Evolutionary conservation across 164 flowering plant species (phyloP).

Genomic region (Aristolochia californica): DNA sequence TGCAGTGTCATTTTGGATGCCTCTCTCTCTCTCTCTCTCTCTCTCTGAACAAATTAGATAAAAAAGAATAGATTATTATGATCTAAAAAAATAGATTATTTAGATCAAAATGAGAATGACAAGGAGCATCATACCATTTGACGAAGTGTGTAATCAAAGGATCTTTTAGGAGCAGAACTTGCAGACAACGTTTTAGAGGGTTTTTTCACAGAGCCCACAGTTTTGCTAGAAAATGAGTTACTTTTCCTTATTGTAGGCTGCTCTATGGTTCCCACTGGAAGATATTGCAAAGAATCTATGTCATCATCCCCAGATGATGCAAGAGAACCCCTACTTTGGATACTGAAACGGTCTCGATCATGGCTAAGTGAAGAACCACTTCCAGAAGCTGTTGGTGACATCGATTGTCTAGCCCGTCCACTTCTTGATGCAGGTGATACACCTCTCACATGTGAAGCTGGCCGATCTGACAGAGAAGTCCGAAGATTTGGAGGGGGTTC

Average conservation of each 20-base stretch:
- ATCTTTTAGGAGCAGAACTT: slow-evolving; percentile 83
- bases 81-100: too few species aligned
- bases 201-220: slow-evolving; percentile 47
- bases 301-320: slow-evolving; percentile 95
- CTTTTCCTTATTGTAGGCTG: slow-evolving; percentile 27
- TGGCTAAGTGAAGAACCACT: slow-evolving; percentile 72
- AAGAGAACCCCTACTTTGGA: slow-evolving; percentile 72
- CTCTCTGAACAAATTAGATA: too few species aligned
- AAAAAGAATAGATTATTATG: too few species aligned
- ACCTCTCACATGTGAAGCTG: slow-evolving; percentile 80
- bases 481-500: slow-evolving; percentile 96
- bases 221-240: slow-evolving; percentile 41
- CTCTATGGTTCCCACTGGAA: slow-evolving; percentile 34
- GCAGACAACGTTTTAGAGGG: slow-evolving; percentile 34
- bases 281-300: slow-evolving; percentile 59
- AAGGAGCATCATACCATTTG: slow-evolving; percentile 53
- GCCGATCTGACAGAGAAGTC: slow-evolving; percentile 82
- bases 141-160: slow-evolving; percentile 68
- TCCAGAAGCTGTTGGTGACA: slow-evolving; percentile 88
- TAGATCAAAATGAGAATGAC: too few species aligned
- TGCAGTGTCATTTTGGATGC: too few species aligned
- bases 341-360: slow-evolving; percentile 61
- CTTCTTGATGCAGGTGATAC: slow-evolving; percentile 89
- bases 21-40: too few species aligned
- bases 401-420: slow-evolving; percentile 70